Evolutionary conservation across 2,329 filamentous ascomycete species (phyloP), one percentile per base, ranked within the genome.

Genomic region (Decorospora gaudefroyi): DNA sequence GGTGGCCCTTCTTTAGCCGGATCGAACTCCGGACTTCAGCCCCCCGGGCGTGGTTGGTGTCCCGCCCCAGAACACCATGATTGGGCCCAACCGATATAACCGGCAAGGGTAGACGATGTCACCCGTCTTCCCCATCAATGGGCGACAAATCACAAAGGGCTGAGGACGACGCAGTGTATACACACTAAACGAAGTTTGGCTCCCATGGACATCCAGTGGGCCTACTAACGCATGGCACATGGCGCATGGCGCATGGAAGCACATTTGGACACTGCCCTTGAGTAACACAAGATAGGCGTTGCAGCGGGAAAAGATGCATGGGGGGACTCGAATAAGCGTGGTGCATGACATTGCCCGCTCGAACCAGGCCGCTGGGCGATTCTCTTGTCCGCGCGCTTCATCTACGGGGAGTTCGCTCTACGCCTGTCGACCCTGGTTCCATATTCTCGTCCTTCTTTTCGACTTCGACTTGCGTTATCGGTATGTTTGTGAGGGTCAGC

Each of bases 241-340:
- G 29, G 27, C 29, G 35, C 38, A 37, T 46, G 43, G 42, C 37
- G 43, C 43, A 46, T 46, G 43, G 43, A 13, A n/a, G 31, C 43
- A 46, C 37, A 27, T 37, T 18, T 27, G 28, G 17, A 29, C 27
- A 42, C 38, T n/a, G n/a, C n/a, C n/a, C 38, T 32, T 46, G 32
- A 32, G 13, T 32, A 13, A 17, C 17, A 28, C 38, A 17, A 46
- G 43, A 42, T 46, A 28, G 43, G 43, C 38, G 43, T 46, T 30
- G 22, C 18, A 22, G 32, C n/a, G n/a, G n/a, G n/a, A n/a, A n/a
- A n/a, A n/a, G n/a, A n/a, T n/a, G n/a, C n/a, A 28, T 27, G n/a
- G 11, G 28, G 15, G 37, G 27, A 31, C 43, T 15, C 27, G n/a
- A 42, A 46, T 27, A 32, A 37, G 43, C 38, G 37, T 46, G 40